Evolutionary conservation across 2,329 filamentous ascomycete species (phyloP).

Genomic region (Tolypocladium nubicola): DNA sequence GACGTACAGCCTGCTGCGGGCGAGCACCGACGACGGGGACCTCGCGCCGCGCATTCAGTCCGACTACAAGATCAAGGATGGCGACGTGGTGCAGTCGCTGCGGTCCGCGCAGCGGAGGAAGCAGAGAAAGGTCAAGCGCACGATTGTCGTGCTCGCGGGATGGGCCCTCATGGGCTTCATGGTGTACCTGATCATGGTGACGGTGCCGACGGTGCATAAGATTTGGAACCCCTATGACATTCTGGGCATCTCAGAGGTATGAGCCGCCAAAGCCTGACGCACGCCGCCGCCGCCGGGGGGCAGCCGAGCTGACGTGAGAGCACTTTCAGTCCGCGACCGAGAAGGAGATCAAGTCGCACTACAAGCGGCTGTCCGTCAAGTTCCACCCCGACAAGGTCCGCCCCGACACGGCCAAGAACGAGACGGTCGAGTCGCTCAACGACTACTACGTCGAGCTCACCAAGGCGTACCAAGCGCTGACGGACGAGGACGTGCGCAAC

Average conservation of each 20-base stretch:
- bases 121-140: conserved; percentile 80
- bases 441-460: conserved; percentile 87
- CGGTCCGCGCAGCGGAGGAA: conserved; percentile 81
- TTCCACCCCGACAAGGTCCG: conserved; percentile 89
- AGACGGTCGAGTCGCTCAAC: conserved; percentile 77
- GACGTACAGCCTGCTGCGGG: conserved; percentile 78
- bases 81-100: conserved; percentile 70
- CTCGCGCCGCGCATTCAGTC: conserved; percentile 75
- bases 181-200: conserved; percentile 80
- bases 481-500: conserved; percentile 92
- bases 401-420: conserved; percentile 76
- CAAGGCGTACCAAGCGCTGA: conserved; percentile 96
- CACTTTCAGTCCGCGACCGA: conserved; percentile 61
- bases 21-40: conserved; percentile 65
- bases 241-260: conserved; percentile 70
- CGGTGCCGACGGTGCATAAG: conserved; percentile 59
- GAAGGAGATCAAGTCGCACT: conserved; percentile 85
- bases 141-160: conserved; percentile 62
- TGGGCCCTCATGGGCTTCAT: conserved; percentile 83
- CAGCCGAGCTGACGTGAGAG: neutral
- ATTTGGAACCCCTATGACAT: conserved; percentile 98
- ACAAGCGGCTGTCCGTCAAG: conserved; percentile 75
- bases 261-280: conserved; percentile 8
- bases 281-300: neutral
- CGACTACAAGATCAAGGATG: conserved; percentile 72